Percentiles rank a stretch among this genome's conserved stretches.
phyloP scores from a whole-genome alignment of 352 stramenopile species.

The Halophytophthora batemanensis region DNA sequence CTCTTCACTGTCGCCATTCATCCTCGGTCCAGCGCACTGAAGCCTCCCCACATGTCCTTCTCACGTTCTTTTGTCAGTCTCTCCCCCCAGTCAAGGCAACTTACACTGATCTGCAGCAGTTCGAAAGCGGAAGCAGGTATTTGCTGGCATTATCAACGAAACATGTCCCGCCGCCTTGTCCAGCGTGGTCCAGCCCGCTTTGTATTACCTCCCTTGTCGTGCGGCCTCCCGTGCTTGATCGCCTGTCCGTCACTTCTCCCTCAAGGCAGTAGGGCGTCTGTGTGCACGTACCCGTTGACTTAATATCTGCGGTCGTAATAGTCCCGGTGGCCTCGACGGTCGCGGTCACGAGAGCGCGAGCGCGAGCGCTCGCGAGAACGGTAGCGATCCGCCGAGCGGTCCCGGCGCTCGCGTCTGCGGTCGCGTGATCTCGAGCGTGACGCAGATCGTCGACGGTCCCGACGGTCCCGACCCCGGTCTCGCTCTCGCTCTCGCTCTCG shows the following conservation, averaged over 20 bases:
- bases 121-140: conserved; percentile 1
- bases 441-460: conserved; percentile 25
- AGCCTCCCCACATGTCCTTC: no score
- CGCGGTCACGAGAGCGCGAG: conserved; percentile 25
- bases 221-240: background rate
- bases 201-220: background rate
- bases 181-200: background rate
- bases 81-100: background rate
- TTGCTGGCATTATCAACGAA: conserved; percentile 3
- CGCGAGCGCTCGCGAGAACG: conserved; percentile 35
- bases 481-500: conserved; percentile 16
- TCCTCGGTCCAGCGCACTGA: no score
- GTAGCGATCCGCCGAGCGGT: conserved; percentile 17
- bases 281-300: background rate
- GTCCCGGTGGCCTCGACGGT: conserved; percentile 49
- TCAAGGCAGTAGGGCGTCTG: background rate
- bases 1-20: no score
- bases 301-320: conserved; percentile 46
- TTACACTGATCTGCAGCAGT: conserved; percentile 5
- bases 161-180: background rate
- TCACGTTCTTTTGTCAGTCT: no score
- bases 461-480: conserved; percentile 12
- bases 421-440: conserved; percentile 39
- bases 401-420: conserved; percentile 11
- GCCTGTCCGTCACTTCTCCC: background rate